Evolutionary conservation across 2,329 filamentous ascomycete genomes (phyloP).

Genomic region (Microsporum ferrugineum): DNA sequence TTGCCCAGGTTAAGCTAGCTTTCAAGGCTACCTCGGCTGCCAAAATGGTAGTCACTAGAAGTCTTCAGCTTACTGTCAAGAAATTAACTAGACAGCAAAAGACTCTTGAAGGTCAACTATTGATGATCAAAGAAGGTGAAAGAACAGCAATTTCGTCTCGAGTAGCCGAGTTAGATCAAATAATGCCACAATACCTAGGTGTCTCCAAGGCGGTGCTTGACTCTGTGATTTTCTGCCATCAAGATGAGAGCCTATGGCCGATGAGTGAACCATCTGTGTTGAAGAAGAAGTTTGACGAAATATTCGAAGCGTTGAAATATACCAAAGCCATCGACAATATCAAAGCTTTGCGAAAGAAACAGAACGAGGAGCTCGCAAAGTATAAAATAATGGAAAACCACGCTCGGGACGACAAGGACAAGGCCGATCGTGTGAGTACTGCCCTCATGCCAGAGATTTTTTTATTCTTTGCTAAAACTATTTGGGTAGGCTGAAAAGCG

Average conservation of each 20-base stretch:
- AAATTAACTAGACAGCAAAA: conserved; percentile 66
- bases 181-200: conserved; percentile 76
- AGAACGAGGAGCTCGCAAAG: conserved; percentile 61
- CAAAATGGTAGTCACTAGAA: conserved; percentile 73
- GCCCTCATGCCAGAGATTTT: neutral
- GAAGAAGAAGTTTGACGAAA: conserved; percentile 94
- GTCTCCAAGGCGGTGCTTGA: conserved; percentile 85
- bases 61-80: conserved; percentile 74
- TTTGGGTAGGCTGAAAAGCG: conserved; percentile 46
- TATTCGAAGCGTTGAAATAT: conserved; percentile 94
- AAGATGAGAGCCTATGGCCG: conserved; percentile 95
- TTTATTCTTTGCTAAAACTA: neutral
- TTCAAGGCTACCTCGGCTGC: conserved; percentile 70
- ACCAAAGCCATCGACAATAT: conserved; percentile 96
- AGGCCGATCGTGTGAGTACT: conserved; percentile 51
- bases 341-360: conserved; percentile 71
- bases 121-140: conserved; percentile 69
- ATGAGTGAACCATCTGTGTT: conserved; percentile 75
- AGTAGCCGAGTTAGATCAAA: conserved; percentile 66
- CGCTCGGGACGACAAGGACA: conserved; percentile 74
- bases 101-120: conserved; percentile 68
- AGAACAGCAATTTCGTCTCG: conserved; percentile 66
- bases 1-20: conserved; percentile 81
- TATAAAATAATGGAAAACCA: conserved; percentile 65
- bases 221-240: conserved; percentile 95